These are phyloP conservation scores for Neonectria punicea DNA, from an alignment of 2,329 filamentous ascomycete genomes.

Conservation along the genomic window DNA sequence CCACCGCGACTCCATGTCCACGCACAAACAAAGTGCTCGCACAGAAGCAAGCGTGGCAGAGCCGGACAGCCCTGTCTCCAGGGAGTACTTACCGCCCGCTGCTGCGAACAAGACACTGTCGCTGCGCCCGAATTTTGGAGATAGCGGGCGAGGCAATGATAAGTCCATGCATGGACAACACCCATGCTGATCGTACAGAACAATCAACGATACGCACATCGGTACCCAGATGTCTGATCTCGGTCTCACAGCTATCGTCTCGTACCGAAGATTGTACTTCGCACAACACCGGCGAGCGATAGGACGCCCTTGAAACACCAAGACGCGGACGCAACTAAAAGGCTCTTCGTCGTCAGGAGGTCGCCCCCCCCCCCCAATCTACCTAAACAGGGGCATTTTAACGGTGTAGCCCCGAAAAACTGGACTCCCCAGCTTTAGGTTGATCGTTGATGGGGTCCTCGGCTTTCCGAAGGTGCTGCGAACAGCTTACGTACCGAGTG, in stretches of 20 bases:
- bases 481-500: conserved; percentile 27
- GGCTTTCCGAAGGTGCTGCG: conserved; percentile 12
- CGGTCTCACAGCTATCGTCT: conserved; percentile 11
- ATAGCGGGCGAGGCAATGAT: conserved; percentile 23
- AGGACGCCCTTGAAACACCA: conserved; percentile 18
- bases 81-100: conserved; percentile 9
- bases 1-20: conserved; percentile 16
- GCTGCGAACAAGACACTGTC: conserved; percentile 18
- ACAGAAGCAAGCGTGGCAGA: conserved; percentile 2
- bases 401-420: conserved; percentile 15
- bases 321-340: conserved; percentile 10
- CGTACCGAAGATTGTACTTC: neutral
- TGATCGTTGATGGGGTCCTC: conserved; percentile 20
- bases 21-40: conserved; percentile 18
- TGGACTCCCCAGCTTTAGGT: conserved; percentile 14
- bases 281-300: conserved; percentile 5
- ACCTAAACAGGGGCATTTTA: conserved; percentile 15
- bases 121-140: conserved; percentile 13
- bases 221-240: conserved; percentile 1
- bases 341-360: conserved; percentile 15
- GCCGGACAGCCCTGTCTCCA: neutral
- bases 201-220: neutral
- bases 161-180: conserved; percentile 26
- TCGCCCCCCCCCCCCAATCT: conserved; percentile 16
- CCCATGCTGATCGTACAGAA: conserved; percentile 4